Evolutionary conservation across 2,329 filamentous ascomycete species (phyloP).

Genomic region (Grosmannia clavigera): DNA sequence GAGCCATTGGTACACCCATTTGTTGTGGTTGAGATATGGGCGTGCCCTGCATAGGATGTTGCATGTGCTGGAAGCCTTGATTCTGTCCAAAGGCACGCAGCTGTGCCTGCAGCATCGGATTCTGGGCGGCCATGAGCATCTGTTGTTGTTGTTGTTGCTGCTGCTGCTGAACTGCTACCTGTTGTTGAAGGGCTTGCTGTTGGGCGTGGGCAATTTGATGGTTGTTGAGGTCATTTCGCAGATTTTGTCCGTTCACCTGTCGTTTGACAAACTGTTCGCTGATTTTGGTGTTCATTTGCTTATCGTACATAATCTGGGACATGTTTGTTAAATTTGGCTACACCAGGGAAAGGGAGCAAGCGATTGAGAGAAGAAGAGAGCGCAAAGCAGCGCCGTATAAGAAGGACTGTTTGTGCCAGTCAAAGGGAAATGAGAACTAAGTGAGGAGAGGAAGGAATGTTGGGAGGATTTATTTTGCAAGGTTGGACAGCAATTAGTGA

Average conservation of each 20-base stretch:
- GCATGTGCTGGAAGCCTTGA: constrained; percentile 46
- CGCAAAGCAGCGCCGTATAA: too few species aligned
- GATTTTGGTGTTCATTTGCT: constrained; percentile 30
- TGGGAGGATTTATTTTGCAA: neutral
- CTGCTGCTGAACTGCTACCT: constrained; percentile 13
- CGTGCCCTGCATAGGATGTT: constrained; percentile 45
- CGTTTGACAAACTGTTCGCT: constrained; percentile 38
- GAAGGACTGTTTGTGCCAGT: neutral
- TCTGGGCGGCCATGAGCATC: constrained; percentile 40
- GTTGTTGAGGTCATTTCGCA: constrained; percentile 38
- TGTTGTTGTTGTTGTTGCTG: constrained; percentile 19
- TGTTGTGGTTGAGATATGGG: constrained; percentile 36
- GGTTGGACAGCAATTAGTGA: neutral
- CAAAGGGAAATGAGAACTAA: neutral
- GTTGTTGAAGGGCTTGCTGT: constrained; percentile 20
- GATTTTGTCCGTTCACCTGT: constrained; percentile 33
- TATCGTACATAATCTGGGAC: constrained; percentile 29
- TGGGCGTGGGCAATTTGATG: constrained; percentile 16
- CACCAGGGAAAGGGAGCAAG: neutral
- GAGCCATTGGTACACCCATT: constrained; percentile 23
- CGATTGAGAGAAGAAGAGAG: neutral
- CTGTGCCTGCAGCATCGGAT: constrained; percentile 31
- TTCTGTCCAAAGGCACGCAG: constrained; percentile 38
- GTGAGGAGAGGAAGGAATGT: neutral
- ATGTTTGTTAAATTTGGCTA: neutral